A percentile compares a stretch with the other conserved stretches of the same genome.
Evolutionary conservation across 306 rosid genomes (phyloP).

Genomic region (Vigna hirtella): DNA sequence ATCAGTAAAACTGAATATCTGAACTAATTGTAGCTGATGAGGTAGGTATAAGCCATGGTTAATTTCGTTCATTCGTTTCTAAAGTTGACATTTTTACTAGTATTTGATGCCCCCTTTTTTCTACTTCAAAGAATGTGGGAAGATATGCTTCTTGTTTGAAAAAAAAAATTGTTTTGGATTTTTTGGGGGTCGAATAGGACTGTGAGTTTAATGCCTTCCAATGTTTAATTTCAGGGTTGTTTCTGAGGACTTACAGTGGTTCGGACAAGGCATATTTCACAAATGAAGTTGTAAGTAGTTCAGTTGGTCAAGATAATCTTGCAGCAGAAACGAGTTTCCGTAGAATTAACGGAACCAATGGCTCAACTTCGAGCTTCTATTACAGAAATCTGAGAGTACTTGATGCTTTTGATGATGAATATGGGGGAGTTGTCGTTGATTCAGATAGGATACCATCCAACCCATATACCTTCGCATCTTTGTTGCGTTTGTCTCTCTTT

Average conservation of each 20-base stretch:
- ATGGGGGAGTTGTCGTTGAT: slow-evolving; percentile 84
- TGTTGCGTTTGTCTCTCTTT: slow-evolving; percentile 74
- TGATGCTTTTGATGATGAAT: slow-evolving; percentile 82
- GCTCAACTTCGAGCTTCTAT: slow-evolving; percentile 50
- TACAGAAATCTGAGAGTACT: slow-evolving; percentile 61
- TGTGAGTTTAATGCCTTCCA: not conserved
- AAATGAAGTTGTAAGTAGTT: slow-evolving; percentile 46
- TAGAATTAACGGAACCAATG: slow-evolving; percentile 64
- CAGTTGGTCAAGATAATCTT: slow-evolving; percentile 54
- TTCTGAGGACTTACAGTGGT: slow-evolving; percentile 52
- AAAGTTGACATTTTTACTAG: slow-evolving; percentile 2
- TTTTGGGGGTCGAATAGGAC: not conserved
- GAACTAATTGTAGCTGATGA: slow-evolving; percentile 4
- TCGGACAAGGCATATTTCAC: slow-evolving; percentile 54
- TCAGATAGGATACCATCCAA: slow-evolving; percentile 65
- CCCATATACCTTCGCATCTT: slow-evolving; percentile 57
- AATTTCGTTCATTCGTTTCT: not conserved
- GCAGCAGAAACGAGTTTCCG: slow-evolving; percentile 47
- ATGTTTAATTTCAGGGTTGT: slow-evolving; percentile 56
- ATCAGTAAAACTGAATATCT: not conserved
- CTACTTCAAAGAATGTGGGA: not conserved
- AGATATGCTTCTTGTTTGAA: not conserved
- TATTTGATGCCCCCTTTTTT: not conserved
- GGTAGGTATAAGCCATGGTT: slow-evolving; percentile 6
- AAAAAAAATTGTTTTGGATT: not conserved